These are phyloP conservation scores for Mucor plumbeus DNA, from an alignment of 371 early-diverging fungal species.

Conservation along the genomic window DNA sequence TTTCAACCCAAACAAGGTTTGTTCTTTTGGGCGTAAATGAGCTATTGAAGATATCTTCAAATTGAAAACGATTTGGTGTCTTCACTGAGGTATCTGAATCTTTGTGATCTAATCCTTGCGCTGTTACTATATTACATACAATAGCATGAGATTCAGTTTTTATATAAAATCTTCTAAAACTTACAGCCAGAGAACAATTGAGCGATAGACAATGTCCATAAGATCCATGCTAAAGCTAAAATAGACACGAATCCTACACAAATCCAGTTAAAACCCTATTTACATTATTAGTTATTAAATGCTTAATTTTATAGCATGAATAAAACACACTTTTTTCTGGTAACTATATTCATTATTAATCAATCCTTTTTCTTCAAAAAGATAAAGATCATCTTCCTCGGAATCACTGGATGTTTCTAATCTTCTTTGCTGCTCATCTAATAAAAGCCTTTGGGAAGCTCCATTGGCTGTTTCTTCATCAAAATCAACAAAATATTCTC, in stretches of 20 bases:
- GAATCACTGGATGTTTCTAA: background rate
- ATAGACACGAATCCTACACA: conserved; percentile 30
- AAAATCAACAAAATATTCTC: conserved; percentile 14
- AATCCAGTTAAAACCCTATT: conserved; percentile 28
- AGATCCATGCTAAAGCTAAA: conserved; percentile 24
- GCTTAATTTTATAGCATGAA: background rate
- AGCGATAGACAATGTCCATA: conserved; percentile 39
- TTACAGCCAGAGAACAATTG: conserved; percentile 22
- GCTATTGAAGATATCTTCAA: conserved; percentile 58
- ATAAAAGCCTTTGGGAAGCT: conserved; percentile 5
- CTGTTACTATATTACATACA: conserved; percentile 8
- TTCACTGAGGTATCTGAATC: background rate
- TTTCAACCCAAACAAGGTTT: conserved; percentile 58
- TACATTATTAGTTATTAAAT: background rate
- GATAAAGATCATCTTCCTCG: background rate
- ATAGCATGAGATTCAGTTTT: background rate
- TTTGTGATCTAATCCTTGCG: background rate
- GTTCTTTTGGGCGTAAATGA: conserved; percentile 49
- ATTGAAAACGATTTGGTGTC: conserved; percentile 28
- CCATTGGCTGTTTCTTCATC: conserved; percentile 20
- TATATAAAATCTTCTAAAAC: background rate
- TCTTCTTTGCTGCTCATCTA: background rate
- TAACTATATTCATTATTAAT: background rate
- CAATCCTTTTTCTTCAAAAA: conserved; percentile 6
- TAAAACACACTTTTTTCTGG: conserved; percentile 16